A percentile compares a stretch with the other conserved stretches of the same genome.
These are phyloP conservation scores for Komagataella kurtzmanii DNA, from an alignment of 805 yeast species.

Conservation along the genomic window DNA sequence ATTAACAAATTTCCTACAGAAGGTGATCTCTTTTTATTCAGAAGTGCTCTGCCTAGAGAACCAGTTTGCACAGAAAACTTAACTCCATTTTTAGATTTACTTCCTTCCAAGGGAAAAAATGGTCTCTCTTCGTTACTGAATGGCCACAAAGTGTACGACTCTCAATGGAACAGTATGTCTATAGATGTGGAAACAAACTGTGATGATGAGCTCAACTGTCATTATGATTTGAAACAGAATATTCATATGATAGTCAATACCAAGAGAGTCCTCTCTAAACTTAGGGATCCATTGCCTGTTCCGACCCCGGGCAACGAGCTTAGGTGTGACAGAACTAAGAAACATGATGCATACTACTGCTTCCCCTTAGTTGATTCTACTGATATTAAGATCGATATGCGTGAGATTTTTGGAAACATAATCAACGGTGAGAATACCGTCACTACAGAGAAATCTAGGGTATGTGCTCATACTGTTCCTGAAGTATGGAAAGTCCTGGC, in stretches of 20 bases:
- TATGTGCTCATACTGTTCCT: conserved; percentile 28
- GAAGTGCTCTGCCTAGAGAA: conserved; percentile 89
- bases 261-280: conserved; percentile 49
- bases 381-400: conserved; percentile 35
- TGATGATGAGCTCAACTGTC: conserved; percentile 20
- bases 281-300: conserved; percentile 59
- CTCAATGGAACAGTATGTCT: conserved; percentile 90
- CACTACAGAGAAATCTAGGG: conserved; percentile 27
- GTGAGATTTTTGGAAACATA: conserved; percentile 55
- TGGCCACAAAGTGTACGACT: conserved; percentile 83
- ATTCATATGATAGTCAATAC: conserved; percentile 66
- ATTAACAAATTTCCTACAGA: conserved; percentile 13
- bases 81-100: conserved; percentile 80
- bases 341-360: conserved; percentile 51
- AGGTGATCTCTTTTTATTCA: conserved; percentile 38
- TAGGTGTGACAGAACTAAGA: conserved; percentile 58
- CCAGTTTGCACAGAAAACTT: conserved; percentile 94
- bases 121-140: conserved; percentile 78
- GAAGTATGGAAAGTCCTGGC: conserved; percentile 33
- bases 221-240: conserved; percentile 43
- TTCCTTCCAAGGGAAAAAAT: conserved; percentile 86
- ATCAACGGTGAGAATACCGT: conserved; percentile 53
- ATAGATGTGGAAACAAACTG: conserved; percentile 61
- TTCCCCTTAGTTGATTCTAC: conserved; percentile 54
- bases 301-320: conserved; percentile 63